Percentiles rank a stretch among this genome's conserved stretches.
Conservation (phyloP, 1,139 yeast species). For the Debaryomyces subglobosus region DNA sequence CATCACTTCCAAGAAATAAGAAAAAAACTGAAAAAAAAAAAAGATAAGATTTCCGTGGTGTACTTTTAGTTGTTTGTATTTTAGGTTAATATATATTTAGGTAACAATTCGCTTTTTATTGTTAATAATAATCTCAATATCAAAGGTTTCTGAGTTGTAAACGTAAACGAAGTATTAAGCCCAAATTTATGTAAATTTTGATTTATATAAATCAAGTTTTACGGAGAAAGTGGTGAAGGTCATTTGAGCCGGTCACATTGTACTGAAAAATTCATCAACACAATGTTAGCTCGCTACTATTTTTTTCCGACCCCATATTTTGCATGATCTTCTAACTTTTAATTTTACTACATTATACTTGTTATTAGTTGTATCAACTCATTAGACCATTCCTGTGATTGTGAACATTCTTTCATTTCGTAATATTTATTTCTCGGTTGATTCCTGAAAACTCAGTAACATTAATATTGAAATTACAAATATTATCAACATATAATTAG, state of each 20-base stretch:
- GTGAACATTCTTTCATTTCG: not conserved
- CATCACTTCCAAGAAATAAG: not conserved
- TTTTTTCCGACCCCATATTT: slow-evolving; percentile 12
- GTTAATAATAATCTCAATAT: not conserved
- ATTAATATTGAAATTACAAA: not conserved
- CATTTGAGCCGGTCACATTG: slow-evolving; percentile 6
- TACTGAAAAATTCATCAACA: slow-evolving; percentile 7
- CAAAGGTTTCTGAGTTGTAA: not conserved
- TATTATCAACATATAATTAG: not conserved
- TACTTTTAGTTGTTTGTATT: slow-evolving; percentile 9
- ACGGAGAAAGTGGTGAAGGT: slow-evolving; percentile 4
- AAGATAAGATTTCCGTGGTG: slow-evolving; percentile 3
- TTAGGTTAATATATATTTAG: slow-evolving; percentile 6
- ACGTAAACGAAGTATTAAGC: not conserved
- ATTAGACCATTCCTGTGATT: not conserved
- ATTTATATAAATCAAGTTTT: not conserved
- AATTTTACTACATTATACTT: not conserved
- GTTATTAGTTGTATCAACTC: not conserved
- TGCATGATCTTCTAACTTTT: not conserved
- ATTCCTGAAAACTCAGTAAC: not conserved
- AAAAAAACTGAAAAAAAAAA: not conserved
- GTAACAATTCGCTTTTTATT: not conserved
- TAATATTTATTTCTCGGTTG: not conserved
- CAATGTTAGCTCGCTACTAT: slow-evolving; percentile 1
- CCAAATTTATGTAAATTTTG: not conserved